Base-by-base conservation (phyloP, 139 green algal species). In the Deuterostichococcus epilithicus region DNA sequence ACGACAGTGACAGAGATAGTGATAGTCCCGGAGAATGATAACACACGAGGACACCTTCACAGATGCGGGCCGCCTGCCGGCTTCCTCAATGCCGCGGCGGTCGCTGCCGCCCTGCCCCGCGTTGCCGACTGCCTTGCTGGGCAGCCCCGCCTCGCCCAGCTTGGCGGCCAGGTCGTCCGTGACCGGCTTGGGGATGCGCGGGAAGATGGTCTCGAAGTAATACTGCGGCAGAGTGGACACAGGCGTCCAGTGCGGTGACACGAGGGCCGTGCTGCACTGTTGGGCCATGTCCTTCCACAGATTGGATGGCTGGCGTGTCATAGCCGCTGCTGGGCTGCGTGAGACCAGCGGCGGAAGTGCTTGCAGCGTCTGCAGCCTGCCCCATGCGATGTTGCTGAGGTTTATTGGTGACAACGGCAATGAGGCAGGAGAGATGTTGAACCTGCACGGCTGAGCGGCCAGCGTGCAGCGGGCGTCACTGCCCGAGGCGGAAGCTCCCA, bases 131-230 rank as follows among this genome's bases (percentile, higher is more conserved):
- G 89, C 82, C 25, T 85, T 83, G 22, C 83, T 89, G 5, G 93
- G 90, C 82, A 98, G 83, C 20, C 87, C 86, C 70, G 86, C 76
- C 1, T 75, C 58, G 30, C 84, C 82, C 10, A 98, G 86, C 37
- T 90, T 84, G 13, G 75, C 82, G 3, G 83, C 75, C 36, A 97
- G 92, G 36, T 89, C 78, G 73, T 97, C 93, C 30, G 85, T 74
- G 6, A 96, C 90, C 52, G 88, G 86, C 86, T 97, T 97, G 39
- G 94, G 94, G 33, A 98, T 94, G 58, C 94, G 88, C 20, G 94
- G 94, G 76, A 98, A 97, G 76, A 98, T 94, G 34, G 94, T 97
- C 85, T 98, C 94, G 83, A 97, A 98, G 82, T 98, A 98, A 81
- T 96, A 97, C 94, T 97, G 88, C 82, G 52, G 52, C 52, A 63